Base-by-base conservation (phyloP, 495 filamentous ascomycete genomes). In the Aspergillus nanangensis region DNA sequence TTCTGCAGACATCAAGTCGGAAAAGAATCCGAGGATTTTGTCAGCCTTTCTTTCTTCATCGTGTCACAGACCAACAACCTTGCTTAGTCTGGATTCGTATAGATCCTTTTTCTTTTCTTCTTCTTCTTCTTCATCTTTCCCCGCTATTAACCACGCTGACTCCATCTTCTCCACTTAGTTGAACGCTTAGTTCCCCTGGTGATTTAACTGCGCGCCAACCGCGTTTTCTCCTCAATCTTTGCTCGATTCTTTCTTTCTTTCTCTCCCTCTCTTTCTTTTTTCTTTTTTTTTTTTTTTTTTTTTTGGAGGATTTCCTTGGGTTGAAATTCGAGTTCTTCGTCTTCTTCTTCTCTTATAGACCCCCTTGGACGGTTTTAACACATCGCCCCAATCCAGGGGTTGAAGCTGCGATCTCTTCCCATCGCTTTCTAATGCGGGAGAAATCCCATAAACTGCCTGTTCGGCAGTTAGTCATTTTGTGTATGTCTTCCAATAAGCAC, bases 381-480 rank as follows among this genome's bases (percentile, higher is more conserved):
- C 7, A 14, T 5, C 20, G 29, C 20, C 13, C 7, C 15, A 36
- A 2, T 18, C 33, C 8, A 36, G n/a, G 7, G 11, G 7, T 17
- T 17, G 33, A 18, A 2, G 15, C 14, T 27, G 8, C 14, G 14
- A 8, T 23, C 34, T 43, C 21, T 38, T 41, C 46, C 36, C n/a
- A n/a, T n/a, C n/a, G n/a, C n/a, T n/a, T n/a, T 38, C 18, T 31
- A 20, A 64, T 57, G 52, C 48, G 56, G 53, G 57, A 61, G 33
- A 62, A 53, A 44, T 47, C 58, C 31, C 64, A 67, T 15, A 65
- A 60, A 56, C 65, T 77, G 67, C 74, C 74, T 4, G 62, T 72
- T 3, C 70, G 62, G 66, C 74, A 77, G 58, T 63, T 77, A 15
- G 55, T 81, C 9, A 84, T 88, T 58, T 71, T 88, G 33, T 79